phyloP scores from a whole-genome alignment of 805 yeast species.

The Cyberlindnera veronae region DNA sequence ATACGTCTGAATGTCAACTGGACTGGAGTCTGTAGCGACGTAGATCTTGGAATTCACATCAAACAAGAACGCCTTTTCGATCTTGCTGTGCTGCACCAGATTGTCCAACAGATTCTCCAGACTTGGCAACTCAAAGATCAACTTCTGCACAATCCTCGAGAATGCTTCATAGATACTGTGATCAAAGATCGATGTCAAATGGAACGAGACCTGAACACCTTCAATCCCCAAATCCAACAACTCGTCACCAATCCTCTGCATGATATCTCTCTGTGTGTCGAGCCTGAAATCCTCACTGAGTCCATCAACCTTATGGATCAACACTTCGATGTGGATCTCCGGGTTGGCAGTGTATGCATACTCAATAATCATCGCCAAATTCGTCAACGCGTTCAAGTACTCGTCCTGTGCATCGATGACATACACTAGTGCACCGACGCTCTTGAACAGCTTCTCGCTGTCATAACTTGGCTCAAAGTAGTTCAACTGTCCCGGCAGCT shows the following conservation, averaged over 20 bases:
- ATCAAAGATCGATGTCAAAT: slow-evolving; percentile 90
- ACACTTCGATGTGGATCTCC: slow-evolving; percentile 80
- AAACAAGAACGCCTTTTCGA: slow-evolving; percentile 90
- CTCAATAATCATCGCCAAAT: slow-evolving; percentile 82
- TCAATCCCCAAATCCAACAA: slow-evolving; percentile 84
- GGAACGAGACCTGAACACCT: slow-evolving; percentile 87
- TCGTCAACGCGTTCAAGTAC: slow-evolving; percentile 85
- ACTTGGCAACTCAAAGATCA: slow-evolving; percentile 83
- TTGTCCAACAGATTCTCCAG: slow-evolving; percentile 87
- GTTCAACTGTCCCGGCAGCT: slow-evolving; percentile 90
- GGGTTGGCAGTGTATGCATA: slow-evolving; percentile 86
- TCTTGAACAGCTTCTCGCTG: slow-evolving; percentile 68
- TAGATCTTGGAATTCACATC: slow-evolving; percentile 91
- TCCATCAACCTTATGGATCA: slow-evolving; percentile 95
- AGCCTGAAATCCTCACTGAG: slow-evolving; percentile 87
- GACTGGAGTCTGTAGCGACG: slow-evolving; percentile 93
- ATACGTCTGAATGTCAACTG: slow-evolving; percentile 92
- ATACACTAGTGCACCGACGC: slow-evolving; percentile 87
- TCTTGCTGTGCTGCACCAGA: slow-evolving; percentile 80
- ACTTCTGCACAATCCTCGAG: slow-evolving; percentile 86
- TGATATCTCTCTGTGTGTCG: slow-evolving; percentile 94
- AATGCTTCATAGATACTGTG: slow-evolving; percentile 96
- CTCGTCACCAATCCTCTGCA: slow-evolving; percentile 94
- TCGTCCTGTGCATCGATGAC: slow-evolving; percentile 97
- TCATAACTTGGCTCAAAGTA: slow-evolving; percentile 84